Base-by-base conservation (phyloP, 2,329 filamentous ascomycete genomes). In the Trichoderma atroviride region DNA sequence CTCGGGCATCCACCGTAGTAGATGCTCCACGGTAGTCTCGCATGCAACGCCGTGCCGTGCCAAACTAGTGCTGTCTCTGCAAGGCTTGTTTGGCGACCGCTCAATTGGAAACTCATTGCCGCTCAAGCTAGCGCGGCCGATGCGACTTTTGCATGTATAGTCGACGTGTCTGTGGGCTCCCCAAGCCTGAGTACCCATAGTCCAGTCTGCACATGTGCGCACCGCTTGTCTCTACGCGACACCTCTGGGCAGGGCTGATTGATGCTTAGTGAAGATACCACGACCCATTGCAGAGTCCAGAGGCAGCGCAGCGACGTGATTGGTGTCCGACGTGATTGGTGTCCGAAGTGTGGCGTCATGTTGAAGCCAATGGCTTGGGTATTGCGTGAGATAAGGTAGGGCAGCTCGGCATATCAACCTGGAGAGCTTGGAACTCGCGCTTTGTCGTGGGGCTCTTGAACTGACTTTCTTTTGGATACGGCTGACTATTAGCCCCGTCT, bases 51-150 rank as follows among this genome's bases (percentile, higher is more conserved):
- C 43, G 65, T 60, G 59, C 67, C 56, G 47, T 64, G 68, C 68
- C 55, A 65, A 55, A 65, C 33, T 69, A 60, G 68, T 37, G 43
- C 35, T 33, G 61, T 47, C 22, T 35, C 61, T 69, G 43, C 43
- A 50, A 68, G 63, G 59, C 62, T 66, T 56, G 56, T 68, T 56
- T 60, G 63, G 68, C 65, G 70, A 71, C 71, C 70, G 69, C 67
- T 73, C 64, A 66, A 69, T 69, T 72, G 72, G 70, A 69, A 72
- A 59, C 68, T 43, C 72, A 57, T 68, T 70, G 69, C 71, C 72
- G 69, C 69, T 71, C 71, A 33, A 47, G 43, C 68, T 69, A 69
- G 68, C 57, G 68, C 63, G 47, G 55, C 60, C 62, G 56, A 69
- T 69, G 61, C 61, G 56, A 69, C 68, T 69, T 64, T 67, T 67